phyloP scores from a whole-genome alignment of 2,329 filamentous ascomycete genomes.

The Aquanectria penicillioides region DNA sequence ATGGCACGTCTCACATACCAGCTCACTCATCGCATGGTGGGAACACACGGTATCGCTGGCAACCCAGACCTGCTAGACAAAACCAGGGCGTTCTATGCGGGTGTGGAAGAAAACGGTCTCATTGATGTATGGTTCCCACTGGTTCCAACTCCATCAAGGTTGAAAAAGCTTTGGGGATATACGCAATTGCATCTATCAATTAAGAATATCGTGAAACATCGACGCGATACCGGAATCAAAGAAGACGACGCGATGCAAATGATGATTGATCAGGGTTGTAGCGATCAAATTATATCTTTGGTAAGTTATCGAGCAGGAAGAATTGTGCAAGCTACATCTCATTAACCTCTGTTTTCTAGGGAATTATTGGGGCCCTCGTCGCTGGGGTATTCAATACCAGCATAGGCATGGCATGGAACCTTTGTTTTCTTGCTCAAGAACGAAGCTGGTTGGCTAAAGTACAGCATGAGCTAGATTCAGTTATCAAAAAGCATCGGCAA shows the following conservation, averaged over 20 bases:
- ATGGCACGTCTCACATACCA: constrained; percentile 3
- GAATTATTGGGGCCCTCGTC: constrained; percentile 7
- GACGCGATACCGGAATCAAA: background rate
- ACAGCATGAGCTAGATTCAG: constrained; percentile 1
- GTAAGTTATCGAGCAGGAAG: background rate
- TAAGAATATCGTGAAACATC: background rate
- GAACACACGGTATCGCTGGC: constrained; percentile 13
- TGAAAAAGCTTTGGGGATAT: constrained; percentile 5
- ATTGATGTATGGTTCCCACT: constrained; percentile 16
- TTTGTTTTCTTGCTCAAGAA: background rate
- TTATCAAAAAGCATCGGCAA: background rate
- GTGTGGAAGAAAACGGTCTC: background rate
- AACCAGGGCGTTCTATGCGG: constrained; percentile 2
- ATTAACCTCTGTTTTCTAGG: background rate
- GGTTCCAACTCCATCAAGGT: background rate
- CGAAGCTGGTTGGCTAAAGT: background rate
- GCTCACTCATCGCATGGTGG: constrained; percentile 12
- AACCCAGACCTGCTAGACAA: background rate
- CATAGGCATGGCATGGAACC: constrained; percentile 3
- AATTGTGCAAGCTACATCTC: background rate
- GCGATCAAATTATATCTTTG: background rate
- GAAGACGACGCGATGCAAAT: constrained; percentile 7
- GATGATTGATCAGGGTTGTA: constrained; percentile 13
- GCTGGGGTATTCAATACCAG: constrained; percentile 13
- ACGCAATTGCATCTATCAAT: constrained; percentile 4